These are phyloP conservation scores for Picocystis sp. DNA, from an alignment of 163 green algal genomes.

Conservation along the genomic window DNA sequence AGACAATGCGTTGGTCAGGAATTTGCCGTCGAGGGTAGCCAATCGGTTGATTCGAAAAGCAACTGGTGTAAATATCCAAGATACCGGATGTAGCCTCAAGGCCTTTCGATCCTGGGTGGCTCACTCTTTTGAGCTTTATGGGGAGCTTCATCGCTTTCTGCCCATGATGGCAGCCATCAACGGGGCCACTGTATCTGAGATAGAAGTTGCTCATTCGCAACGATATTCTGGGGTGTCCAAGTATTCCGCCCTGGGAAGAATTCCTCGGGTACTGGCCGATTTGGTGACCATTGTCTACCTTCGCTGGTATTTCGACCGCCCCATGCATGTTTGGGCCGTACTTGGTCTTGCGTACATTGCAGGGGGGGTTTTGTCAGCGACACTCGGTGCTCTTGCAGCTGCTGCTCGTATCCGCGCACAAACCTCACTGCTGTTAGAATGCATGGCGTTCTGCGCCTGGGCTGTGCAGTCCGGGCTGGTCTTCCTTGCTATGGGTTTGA, in stretches of 20 bases:
- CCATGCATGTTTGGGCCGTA: slow-evolving; percentile 21
- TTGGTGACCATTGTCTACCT: slow-evolving; percentile 21
- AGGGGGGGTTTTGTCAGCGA: no score
- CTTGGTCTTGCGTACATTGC: slow-evolving; percentile 7
- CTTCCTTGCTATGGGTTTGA: no score
- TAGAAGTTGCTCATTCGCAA: slow-evolving; percentile 14
- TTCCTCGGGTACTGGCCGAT: slow-evolving; percentile 19
- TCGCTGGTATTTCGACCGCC: slow-evolving; percentile 13
- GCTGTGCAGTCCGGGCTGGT: no score
- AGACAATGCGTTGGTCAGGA: slow-evolving; percentile 17
- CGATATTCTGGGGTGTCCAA: slow-evolving; percentile 15
- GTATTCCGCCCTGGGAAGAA: slow-evolving; percentile 17
- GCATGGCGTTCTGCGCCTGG: no score
- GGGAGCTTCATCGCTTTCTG: slow-evolving; percentile 24
- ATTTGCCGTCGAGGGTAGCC: slow-evolving; percentile 16
- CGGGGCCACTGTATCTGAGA: slow-evolving; percentile 17
- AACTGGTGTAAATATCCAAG: slow-evolving; percentile 21
- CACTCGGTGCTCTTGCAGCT: no score
- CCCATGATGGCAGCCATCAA: slow-evolving; percentile 22
- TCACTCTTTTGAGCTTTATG: slow-evolving; percentile 14
- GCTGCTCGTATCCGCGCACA: no score
- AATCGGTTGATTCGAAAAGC: slow-evolving; percentile 19
- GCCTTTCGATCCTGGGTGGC: slow-evolving; percentile 12
- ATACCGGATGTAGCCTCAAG: slow-evolving; percentile 27
- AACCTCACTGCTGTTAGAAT: no score